Evolutionary conservation across 2,329 filamentous ascomycete species (phyloP).

Genomic region (Hymenoscyphus linearis): DNA sequence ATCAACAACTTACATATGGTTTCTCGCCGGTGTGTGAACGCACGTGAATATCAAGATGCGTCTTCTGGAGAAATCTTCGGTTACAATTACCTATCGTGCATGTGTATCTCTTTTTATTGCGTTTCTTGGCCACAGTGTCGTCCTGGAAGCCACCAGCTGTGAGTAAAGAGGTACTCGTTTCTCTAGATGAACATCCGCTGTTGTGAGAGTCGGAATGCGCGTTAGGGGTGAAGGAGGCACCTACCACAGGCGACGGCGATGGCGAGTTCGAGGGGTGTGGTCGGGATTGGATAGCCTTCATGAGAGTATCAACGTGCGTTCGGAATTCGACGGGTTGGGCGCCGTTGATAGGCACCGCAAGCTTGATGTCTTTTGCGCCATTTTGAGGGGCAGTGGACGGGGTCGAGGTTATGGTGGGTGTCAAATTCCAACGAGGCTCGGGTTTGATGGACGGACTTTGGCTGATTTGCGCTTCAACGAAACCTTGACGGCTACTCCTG

Average conservation of each 20-base stretch:
- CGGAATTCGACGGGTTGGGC: slow-evolving; percentile 54
- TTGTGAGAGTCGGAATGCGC: slow-evolving; percentile 5
- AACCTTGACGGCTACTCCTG: slow-evolving; percentile 32
- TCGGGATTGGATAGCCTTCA: slow-evolving; percentile 80
- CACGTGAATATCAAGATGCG: slow-evolving; percentile 85
- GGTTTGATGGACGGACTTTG: slow-evolving; percentile 32
- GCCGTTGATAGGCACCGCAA: slow-evolving; percentile 8
- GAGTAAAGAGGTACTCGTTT: slow-evolving; percentile 18
- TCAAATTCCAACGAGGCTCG: slow-evolving; percentile 27
- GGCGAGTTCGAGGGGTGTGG: slow-evolving; percentile 36
- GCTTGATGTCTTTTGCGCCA: slow-evolving; percentile 12
- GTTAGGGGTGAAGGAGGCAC: slow-evolving; percentile 30
- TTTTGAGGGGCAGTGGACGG: slow-evolving; percentile 15
- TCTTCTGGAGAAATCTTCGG: slow-evolving; percentile 86
- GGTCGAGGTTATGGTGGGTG: slow-evolving; percentile 18
- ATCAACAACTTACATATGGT: slow-evolving; percentile 67
- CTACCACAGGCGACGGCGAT: slow-evolving; percentile 17
- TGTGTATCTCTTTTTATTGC: slow-evolving; percentile 55
- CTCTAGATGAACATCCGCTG: slow-evolving; percentile 11
- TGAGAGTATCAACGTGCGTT: slow-evolving; percentile 82
- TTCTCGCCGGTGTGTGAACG: slow-evolving; percentile 85
- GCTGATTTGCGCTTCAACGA: slow-evolving; percentile 29
- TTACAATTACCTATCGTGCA: slow-evolving; percentile 71
- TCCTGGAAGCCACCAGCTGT: slow-evolving; percentile 21
- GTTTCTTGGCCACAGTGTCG: slow-evolving; percentile 11